Conservation (phyloP, 768 basidiomycete genomes). For the Lentinula raphanica region DNA sequence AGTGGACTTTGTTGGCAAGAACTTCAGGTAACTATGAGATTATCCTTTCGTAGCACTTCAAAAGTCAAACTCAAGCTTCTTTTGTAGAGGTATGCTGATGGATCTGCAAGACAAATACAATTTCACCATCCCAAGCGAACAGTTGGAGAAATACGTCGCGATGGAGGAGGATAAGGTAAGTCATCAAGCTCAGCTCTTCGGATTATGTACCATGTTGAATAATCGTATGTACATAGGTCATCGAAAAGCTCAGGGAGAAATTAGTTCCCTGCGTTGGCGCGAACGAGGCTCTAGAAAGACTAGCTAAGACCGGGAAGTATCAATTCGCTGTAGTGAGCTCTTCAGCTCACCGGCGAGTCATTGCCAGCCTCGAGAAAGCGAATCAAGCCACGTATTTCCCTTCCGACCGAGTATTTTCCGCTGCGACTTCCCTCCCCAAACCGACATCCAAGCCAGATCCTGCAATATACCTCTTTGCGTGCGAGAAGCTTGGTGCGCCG, state of each 20-base stretch:
- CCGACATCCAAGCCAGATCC: constrained; percentile 23
- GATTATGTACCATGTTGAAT: background rate
- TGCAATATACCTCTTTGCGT: constrained; percentile 20
- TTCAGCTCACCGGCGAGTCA: constrained; percentile 17
- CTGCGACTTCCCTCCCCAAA: constrained; percentile 18
- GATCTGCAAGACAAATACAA: constrained; percentile 15
- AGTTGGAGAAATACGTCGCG: constrained; percentile 17
- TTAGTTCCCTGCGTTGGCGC: constrained; percentile 26
- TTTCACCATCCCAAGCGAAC: constrained; percentile 10
- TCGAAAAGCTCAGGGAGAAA: constrained; percentile 49
- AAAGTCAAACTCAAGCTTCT: background rate
- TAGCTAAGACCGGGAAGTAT: constrained; percentile 10
- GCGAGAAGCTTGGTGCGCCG: constrained; percentile 15
- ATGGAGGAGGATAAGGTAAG: constrained; percentile 33
- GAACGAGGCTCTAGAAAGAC: constrained; percentile 9
- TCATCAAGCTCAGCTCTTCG: background rate
- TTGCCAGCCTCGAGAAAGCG: constrained; percentile 19
- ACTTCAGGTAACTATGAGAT: constrained; percentile 11
- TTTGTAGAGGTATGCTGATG: constrained; percentile 11
- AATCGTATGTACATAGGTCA: constrained; percentile 23
- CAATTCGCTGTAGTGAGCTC: constrained; percentile 19
- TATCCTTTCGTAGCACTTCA: background rate
- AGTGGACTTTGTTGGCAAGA: constrained; percentile 20
- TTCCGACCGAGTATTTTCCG: constrained; percentile 15
- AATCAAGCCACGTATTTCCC: constrained; percentile 16